phyloP scores from a whole-genome alignment of 176 grass and related monocot genomes.

The Guadua angustifolia region DNA sequence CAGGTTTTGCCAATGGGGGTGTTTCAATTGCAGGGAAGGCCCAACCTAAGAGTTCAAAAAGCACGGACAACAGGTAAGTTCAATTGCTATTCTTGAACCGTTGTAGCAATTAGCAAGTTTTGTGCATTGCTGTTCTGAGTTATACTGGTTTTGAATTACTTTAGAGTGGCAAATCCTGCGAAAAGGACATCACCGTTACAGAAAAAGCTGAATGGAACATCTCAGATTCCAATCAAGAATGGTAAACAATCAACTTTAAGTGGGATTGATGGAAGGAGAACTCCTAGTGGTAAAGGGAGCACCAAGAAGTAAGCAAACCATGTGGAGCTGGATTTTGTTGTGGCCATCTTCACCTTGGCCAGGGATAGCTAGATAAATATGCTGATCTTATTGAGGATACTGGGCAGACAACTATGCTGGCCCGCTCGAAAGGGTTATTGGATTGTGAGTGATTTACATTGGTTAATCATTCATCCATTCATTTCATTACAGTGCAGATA shows the following conservation, averaged over 20 bases:
- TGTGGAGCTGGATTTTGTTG: constrained; percentile 16
- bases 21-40: constrained; percentile 42
- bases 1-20: constrained; percentile 29
- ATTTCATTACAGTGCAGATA: constrained; percentile 20
- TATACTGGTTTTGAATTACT: constrained; percentile 15
- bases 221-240: constrained; percentile 31
- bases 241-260: constrained; percentile 6
- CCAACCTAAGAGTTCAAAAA: constrained; percentile 49
- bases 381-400: neutral
- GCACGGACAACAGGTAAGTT: constrained; percentile 51
- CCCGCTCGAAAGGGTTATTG: neutral
- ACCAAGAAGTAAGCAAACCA: constrained; percentile 43
- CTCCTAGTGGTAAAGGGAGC: constrained; percentile 47
- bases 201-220: constrained; percentile 40
- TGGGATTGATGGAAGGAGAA: constrained; percentile 45
- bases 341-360: neutral
- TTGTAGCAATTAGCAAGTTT: neutral
- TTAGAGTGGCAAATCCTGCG: constrained; percentile 38
- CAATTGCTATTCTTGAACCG: neutral
- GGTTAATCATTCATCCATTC: constrained; percentile 28
- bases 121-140: constrained; percentile 20
- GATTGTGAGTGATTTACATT: constrained; percentile 1
- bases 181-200: constrained; percentile 41
- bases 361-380: constrained; percentile 39
- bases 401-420: neutral